A percentile compares a stretch with the other conserved stretches of the same genome.
phyloP scores from a whole-genome alignment of 441 rosid species.

The Cnidoscolus chayamansa region DNA sequence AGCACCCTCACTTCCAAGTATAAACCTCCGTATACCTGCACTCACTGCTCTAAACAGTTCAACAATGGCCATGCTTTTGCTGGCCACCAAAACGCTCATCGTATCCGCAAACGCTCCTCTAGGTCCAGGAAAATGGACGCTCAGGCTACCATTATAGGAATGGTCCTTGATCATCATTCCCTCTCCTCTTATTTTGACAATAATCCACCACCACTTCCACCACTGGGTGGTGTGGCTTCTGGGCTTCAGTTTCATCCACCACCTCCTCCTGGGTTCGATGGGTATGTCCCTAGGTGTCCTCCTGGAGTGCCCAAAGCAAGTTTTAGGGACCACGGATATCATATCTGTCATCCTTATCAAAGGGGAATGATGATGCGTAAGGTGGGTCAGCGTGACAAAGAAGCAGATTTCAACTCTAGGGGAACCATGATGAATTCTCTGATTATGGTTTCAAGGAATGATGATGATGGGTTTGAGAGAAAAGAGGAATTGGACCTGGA shows the following conservation, averaged over 20 bases:
- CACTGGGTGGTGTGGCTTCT: no score
- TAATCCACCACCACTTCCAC: no score
- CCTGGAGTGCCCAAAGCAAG: background rate
- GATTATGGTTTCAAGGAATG: background rate
- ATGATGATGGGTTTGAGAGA: background rate
- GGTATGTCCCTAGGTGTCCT: background rate
- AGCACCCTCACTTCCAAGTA: background rate
- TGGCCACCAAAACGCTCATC: constrained; percentile 6
- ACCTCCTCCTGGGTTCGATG: no score
- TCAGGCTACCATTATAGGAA: no score
- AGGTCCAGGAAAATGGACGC: no score
- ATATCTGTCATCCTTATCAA: background rate
- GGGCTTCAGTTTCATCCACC: no score
- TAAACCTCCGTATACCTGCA: background rate
- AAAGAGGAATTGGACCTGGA: constrained; percentile 1
- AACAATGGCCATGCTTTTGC: background rate
- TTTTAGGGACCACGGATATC: background rate
- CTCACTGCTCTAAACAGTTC: background rate
- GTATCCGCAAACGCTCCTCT: background rate
- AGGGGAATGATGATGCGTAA: no score
- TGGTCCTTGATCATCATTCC: no score
- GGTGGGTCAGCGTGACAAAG: no score
- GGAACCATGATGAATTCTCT: background rate
- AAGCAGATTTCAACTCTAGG: background rate
- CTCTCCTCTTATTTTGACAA: no score